Conservation (phyloP, 345 rosid genomes). For the Psidium friedrichsthalianum region DNA sequence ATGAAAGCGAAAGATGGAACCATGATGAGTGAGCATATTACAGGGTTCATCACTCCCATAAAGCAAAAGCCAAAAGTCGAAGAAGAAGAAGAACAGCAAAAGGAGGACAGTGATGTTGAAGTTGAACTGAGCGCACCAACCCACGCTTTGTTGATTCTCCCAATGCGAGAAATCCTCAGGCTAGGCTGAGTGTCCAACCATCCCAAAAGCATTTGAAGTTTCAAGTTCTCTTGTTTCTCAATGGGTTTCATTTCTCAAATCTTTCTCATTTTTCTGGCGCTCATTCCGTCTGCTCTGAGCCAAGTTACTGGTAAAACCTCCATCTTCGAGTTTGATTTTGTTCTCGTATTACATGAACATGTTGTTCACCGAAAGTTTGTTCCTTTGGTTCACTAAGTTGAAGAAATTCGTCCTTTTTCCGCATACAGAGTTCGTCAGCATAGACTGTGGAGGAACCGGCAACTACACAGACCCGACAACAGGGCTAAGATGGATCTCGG, state of each 20-base stretch:
- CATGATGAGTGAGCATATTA: background rate
- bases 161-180: background rate
- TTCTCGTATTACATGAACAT: background rate
- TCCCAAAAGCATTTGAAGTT: background rate
- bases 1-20: background rate
- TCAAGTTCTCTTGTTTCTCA: conserved; percentile 6
- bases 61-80: background rate
- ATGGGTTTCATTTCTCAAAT: conserved; percentile 46
- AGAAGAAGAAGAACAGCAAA: background rate
- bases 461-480: conserved; percentile 64
- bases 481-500: conserved; percentile 82
- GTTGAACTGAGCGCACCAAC: background rate
- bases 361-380: background rate
- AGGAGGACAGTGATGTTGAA: background rate
- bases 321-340: conserved; percentile 1
- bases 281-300: conserved; percentile 23
- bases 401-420: background rate
- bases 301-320: conserved; percentile 48
- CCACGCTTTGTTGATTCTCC: background rate
- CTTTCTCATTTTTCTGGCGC: conserved; percentile 20
- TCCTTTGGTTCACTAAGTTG: background rate
- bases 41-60: background rate
- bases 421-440: conserved; percentile 69
- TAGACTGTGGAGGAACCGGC: conserved; percentile 77
- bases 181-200: background rate